Percentiles rank a stretch among this genome's conserved stretches.
Evolutionary conservation across 2,329 filamentous ascomycete species (phyloP).

Genomic region (Paecilomyces sp.): DNA sequence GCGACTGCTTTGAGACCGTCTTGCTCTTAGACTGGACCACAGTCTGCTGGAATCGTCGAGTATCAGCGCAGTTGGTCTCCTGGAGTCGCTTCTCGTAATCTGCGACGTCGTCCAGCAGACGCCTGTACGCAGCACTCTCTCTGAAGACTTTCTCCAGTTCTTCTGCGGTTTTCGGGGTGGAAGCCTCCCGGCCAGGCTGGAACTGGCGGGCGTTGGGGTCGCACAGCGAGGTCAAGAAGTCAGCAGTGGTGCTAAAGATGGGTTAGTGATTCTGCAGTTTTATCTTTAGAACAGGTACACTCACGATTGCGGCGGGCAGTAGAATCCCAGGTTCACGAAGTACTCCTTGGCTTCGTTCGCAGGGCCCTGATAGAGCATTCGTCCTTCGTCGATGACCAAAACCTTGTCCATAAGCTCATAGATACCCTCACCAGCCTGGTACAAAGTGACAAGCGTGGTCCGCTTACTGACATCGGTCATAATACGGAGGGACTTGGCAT

Average conservation of each 20-base stretch:
- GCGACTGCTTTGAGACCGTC: conserved; percentile 60
- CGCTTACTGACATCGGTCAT: conserved; percentile 71
- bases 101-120: conserved; percentile 54
- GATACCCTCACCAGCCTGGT: conserved; percentile 64
- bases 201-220: conserved; percentile 66
- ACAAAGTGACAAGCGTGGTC: conserved; percentile 64
- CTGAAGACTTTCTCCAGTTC: conserved; percentile 64
- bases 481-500: conserved; percentile 60
- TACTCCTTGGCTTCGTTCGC: conserved; percentile 56
- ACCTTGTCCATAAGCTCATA: conserved; percentile 76
- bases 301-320: conserved; percentile 46
- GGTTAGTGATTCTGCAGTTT: not conserved
- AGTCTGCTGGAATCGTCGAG: conserved; percentile 57
- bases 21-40: conserved; percentile 60
- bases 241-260: conserved; percentile 58
- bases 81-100: conserved; percentile 53
- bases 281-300: not conserved
- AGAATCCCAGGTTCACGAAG: conserved; percentile 59
- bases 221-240: conserved; percentile 70
- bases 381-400: conserved; percentile 65
- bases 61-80: conserved; percentile 52
- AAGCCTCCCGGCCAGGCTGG: conserved; percentile 56
- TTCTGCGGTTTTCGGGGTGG: conserved; percentile 60
- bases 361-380: conserved; percentile 61
- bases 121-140: conserved; percentile 54